Conservation (phyloP, 805 yeast genomes). For the Wickerhamiella australiensis region DNA sequence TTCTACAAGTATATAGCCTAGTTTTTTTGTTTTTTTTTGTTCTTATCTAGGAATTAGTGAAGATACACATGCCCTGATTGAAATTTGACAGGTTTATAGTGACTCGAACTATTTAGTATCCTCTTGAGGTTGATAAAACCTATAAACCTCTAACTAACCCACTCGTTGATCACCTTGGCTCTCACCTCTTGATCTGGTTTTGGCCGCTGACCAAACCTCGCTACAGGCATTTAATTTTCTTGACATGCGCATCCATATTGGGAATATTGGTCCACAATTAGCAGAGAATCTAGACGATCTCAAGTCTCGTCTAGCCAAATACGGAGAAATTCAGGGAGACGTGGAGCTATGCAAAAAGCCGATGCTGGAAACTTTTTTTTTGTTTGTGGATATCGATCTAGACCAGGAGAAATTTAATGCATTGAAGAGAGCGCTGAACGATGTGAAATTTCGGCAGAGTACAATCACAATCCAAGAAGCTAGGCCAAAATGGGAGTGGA, state of each 20-base stretch:
- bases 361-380: conserved; percentile 45
- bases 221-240: not conserved
- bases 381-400: conserved; percentile 50
- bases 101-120: too few relatives aligned
- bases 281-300: conserved; percentile 38
- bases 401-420: conserved; percentile 36
- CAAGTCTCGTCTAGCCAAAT: conserved; percentile 44
- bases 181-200: too few relatives aligned
- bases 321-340: conserved; percentile 42
- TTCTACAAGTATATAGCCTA: not conserved
- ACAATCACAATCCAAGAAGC: conserved; percentile 53
- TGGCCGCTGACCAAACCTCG: conserved; percentile 1
- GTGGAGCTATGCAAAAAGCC: conserved; percentile 48
- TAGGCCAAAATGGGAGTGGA: conserved; percentile 37
- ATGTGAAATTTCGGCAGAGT: conserved; percentile 64
- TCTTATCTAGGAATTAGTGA: too few relatives aligned
- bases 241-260: conserved; percentile 45
- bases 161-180: too few relatives aligned
- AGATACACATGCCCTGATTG: too few relatives aligned
- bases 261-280: conserved; percentile 48
- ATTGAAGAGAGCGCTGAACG: conserved; percentile 49
- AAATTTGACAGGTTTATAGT: too few relatives aligned
- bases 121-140: too few relatives aligned
- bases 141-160: too few relatives aligned
- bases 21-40: too few relatives aligned